A percentile compares a stretch with the other conserved stretches of the same genome.
phyloP scores from a whole-genome alignment of 23 red algal species.

The Gracilaria gracilis region DNA sequence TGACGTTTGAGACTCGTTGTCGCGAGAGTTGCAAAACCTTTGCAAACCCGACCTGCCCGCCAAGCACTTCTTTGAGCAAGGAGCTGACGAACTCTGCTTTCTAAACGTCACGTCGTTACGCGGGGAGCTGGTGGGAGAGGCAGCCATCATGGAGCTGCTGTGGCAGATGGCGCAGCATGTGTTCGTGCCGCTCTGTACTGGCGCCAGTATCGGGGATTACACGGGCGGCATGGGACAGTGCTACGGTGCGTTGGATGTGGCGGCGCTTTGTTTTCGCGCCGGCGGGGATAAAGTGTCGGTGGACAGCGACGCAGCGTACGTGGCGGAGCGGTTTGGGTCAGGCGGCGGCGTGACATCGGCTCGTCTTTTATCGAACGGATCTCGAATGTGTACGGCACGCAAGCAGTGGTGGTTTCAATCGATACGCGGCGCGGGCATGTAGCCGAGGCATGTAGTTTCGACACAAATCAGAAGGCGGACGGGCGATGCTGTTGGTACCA shows the following conservation, averaged over 20 bases:
- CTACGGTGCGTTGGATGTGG: slow-evolving; percentile 79
- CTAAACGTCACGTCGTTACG: slow-evolving; percentile 91
- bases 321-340: slow-evolving; percentile 62
- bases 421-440: slow-evolving; percentile 72
- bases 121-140: slow-evolving; percentile 66
- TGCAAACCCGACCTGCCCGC: slow-evolving; percentile 89
- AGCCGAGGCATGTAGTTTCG: slow-evolving; percentile 27
- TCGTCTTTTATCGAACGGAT: slow-evolving; percentile 78
- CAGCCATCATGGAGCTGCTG: slow-evolving; percentile 78
- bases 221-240: slow-evolving; percentile 31
- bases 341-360: slow-evolving; percentile 31
- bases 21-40: slow-evolving; percentile 60
- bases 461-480: slow-evolving; percentile 17
- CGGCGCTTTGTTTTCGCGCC: slow-evolving; percentile 72
- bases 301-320: slow-evolving; percentile 78
- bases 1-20: slow-evolving; percentile 51
- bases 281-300: slow-evolving; percentile 82
- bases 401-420: slow-evolving; percentile 82
- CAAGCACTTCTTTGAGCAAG: slow-evolving; percentile 78
- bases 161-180: slow-evolving; percentile 54
- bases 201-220: slow-evolving; percentile 94
- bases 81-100: slow-evolving; percentile 93
- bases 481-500: slow-evolving; percentile 82
- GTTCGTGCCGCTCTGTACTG: slow-evolving; percentile 94
- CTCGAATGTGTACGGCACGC: slow-evolving; percentile 77